Conservation (phyloP, 2,329 filamentous ascomycete genomes). For the Botrytis byssoidea region DNA sequence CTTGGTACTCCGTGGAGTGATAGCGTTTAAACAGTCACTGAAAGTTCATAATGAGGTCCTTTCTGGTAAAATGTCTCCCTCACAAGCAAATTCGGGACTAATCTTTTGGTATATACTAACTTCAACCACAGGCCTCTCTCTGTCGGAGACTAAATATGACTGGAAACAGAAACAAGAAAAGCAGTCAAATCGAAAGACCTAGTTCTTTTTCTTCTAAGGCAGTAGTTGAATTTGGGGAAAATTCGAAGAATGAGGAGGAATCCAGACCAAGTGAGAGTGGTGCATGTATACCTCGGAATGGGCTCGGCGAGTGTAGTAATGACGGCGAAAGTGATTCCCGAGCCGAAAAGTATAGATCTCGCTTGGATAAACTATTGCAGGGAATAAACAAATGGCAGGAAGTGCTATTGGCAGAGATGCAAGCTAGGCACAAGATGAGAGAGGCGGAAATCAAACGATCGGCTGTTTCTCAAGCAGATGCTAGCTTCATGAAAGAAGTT, state of each 20-base stretch:
- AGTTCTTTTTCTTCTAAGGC: too few species aligned
- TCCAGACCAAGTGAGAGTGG: not conserved
- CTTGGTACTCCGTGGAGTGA: not conserved
- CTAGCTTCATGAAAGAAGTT: conserved; percentile 32
- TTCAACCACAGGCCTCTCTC: not conserved
- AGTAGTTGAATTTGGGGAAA: not conserved
- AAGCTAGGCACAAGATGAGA: conserved; percentile 30
- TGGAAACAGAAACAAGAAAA: not conserved
- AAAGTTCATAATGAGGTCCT: not conserved
- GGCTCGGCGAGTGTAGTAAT: not conserved
- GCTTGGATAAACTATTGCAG: conserved; percentile 26
- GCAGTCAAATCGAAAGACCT: not conserved
- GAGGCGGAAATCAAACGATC: conserved; percentile 29
- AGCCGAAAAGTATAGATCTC: conserved; percentile 11
- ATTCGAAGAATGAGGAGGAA: not conserved
- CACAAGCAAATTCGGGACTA: not conserved
- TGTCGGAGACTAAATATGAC: not conserved
- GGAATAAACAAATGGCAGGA: conserved; percentile 21
- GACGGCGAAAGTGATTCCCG: not conserved
- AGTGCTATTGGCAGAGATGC: conserved; percentile 25
- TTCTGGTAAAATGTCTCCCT: not conserved
- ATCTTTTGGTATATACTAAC: not conserved
- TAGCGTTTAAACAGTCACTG: not conserved
- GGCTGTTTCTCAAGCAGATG: conserved; percentile 28
- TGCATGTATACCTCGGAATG: not conserved